Percentiles rank a stretch among this genome's conserved stretches.
phyloP scores from a whole-genome alignment of 371 early-diverging fungal species.

The Mucor indicus region DNA sequence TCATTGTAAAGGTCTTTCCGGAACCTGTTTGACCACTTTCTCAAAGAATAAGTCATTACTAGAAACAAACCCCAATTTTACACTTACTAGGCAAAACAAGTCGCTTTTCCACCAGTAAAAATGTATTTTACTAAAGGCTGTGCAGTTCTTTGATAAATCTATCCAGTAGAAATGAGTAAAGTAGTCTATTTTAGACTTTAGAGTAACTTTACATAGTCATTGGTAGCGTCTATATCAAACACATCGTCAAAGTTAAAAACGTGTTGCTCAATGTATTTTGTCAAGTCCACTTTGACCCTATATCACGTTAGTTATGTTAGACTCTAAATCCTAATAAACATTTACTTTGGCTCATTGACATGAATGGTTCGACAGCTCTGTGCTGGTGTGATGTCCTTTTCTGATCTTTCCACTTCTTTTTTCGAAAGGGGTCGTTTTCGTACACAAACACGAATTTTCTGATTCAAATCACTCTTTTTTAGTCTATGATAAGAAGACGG shows the following conservation, averaged over 20 bases:
- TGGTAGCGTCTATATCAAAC: constrained; percentile 78
- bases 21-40: constrained; percentile 91
- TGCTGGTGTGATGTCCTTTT: constrained; percentile 81
- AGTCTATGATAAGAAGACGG: background rate
- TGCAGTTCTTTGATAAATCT: constrained; percentile 90
- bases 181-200: no score
- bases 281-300: constrained; percentile 91
- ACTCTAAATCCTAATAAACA: no score
- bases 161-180: no score
- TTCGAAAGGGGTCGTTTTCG: constrained; percentile 89
- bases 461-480: constrained; percentile 48
- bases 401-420: constrained; percentile 75
- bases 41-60: background rate
- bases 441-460: constrained; percentile 92
- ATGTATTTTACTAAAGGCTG: constrained; percentile 90
- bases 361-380: constrained; percentile 63
- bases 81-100: constrained; percentile 98
- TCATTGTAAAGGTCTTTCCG: constrained; percentile 98
- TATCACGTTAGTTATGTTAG: background rate
- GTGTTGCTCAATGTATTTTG: constrained; percentile 93
- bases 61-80: no score
- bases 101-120: constrained; percentile 94
- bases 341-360: constrained; percentile 89
- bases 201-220: constrained; percentile 67
- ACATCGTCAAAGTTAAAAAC: constrained; percentile 95